Percentiles rank a stretch among this genome's conserved stretches.
These are phyloP conservation scores for Pochonia chlamydosporia DNA, from an alignment of 2,329 filamentous ascomycete genomes.

Conservation along the genomic window DNA sequence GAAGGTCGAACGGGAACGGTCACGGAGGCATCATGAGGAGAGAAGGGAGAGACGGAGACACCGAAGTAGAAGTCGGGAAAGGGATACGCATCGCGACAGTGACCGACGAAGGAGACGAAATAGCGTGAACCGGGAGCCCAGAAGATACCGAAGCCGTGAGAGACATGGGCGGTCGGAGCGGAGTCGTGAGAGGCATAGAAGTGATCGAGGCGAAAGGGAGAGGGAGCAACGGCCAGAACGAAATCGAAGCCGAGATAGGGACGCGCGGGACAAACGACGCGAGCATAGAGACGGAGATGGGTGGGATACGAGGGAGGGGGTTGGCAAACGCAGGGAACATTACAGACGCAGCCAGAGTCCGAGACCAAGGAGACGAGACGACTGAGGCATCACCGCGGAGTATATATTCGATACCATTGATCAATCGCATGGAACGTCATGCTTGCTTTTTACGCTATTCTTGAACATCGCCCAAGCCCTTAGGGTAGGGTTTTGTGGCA, in stretches of 20 bases:
- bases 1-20: slow-evolving; percentile 21
- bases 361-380: not conserved
- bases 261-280: slow-evolving; percentile 3
- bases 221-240: slow-evolving; percentile 6
- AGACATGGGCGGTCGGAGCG: not conserved
- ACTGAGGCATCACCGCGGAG: too few species aligned
- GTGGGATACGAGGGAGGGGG: slow-evolving; percentile 17
- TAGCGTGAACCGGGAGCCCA: slow-evolving; percentile 22
- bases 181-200: slow-evolving; percentile 7
- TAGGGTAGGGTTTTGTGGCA: too few species aligned
- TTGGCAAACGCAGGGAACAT: slow-evolving; percentile 14
- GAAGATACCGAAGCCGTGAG: slow-evolving; percentile 13
- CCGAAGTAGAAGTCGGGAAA: slow-evolving; percentile 28
- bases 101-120: slow-evolving; percentile 25
- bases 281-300: not conserved
- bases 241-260: slow-evolving; percentile 9
- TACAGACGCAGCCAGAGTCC: slow-evolving; percentile 8
- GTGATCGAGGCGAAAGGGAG: slow-evolving; percentile 3
- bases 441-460: too few species aligned
- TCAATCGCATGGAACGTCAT: too few species aligned
- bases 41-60: slow-evolving; percentile 26
- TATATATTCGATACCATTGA: too few species aligned
- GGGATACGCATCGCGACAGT: slow-evolving; percentile 20
- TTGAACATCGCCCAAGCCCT: too few species aligned
- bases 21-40: slow-evolving; percentile 26